Conservation (phyloP, 176 grass and related monocot species). For the Paspalum notatum region DNA sequence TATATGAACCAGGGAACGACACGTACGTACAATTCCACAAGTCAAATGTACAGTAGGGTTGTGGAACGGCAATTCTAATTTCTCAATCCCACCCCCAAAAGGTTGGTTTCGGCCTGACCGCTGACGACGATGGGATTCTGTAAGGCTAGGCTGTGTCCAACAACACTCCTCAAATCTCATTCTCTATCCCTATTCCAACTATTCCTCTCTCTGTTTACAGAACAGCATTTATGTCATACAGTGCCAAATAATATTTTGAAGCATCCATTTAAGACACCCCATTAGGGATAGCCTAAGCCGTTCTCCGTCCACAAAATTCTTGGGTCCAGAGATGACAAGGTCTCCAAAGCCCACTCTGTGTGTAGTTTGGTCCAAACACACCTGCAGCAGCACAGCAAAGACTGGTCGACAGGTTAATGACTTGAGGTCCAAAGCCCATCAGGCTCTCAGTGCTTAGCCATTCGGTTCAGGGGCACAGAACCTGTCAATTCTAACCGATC, state of each 20-base stretch:
- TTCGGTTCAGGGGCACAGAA: neutral
- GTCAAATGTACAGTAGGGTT: constrained; percentile 5
- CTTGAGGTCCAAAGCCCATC: constrained; percentile 33
- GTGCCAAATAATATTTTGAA: too few species aligned
- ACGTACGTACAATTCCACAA: neutral
- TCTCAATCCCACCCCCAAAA: neutral
- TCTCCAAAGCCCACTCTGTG: constrained; percentile 22
- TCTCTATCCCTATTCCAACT: too few species aligned
- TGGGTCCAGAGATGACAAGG: neutral
- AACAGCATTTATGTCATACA: too few species aligned
- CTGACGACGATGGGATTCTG: neutral
- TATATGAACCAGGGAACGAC: neutral
- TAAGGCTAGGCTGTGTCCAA: too few species aligned
- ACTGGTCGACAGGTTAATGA: neutral
- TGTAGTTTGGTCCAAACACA: constrained; percentile 35
- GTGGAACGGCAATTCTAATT: neutral
- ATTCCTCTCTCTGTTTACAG: too few species aligned
- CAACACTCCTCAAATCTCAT: too few species aligned
- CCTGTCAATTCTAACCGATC: neutral
- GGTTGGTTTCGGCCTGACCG: neutral
- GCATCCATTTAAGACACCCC: too few species aligned
- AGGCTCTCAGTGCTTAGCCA: neutral
- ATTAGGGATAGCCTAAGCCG: too few species aligned
- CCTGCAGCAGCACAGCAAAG: neutral
- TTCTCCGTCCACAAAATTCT: neutral